phyloP scores from a whole-genome alignment of 140 eudicot species.

The Bidens hawaiensis region DNA sequence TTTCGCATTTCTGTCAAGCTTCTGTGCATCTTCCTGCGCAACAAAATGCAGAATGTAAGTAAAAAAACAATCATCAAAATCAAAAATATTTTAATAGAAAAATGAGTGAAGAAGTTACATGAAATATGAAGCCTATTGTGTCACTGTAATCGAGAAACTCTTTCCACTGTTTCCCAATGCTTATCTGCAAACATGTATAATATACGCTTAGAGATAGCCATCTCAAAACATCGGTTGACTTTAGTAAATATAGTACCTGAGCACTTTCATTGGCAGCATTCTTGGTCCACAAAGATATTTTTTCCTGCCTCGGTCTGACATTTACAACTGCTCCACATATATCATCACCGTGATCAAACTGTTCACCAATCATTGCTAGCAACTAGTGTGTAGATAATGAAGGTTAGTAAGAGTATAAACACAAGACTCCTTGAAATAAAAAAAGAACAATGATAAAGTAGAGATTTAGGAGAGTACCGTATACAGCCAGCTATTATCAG shows the following conservation, averaged over 20 bases:
- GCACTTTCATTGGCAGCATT: constrained; percentile 88
- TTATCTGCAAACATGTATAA: constrained; percentile 65
- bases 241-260: constrained; percentile 49
- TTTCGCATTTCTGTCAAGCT: constrained; percentile 50
- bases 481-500: constrained; percentile 69
- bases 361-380: constrained; percentile 96
- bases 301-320: constrained; percentile 61
- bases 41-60: constrained; percentile 8
- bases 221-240: neutral
- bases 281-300: constrained; percentile 81
- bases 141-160: constrained; percentile 65
- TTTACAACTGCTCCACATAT: constrained; percentile 97
- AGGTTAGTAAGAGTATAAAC: neutral
- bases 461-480: constrained; percentile 45
- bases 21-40: constrained; percentile 71
- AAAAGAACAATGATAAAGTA: neutral
- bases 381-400: constrained; percentile 35
- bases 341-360: constrained; percentile 93
- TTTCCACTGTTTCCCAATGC: constrained; percentile 93
- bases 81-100: neutral
- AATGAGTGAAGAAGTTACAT: constrained; percentile 35
- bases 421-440: neutral
- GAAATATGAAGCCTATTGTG: constrained; percentile 72
- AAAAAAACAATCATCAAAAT: neutral
- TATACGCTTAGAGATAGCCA: neutral